Percentiles rank a stretch among this genome's conserved stretches.
These are phyloP conservation scores for Stentor coeruleus DNA, from an alignment of 73 alveolate species.

Conservation along the genomic window DNA sequence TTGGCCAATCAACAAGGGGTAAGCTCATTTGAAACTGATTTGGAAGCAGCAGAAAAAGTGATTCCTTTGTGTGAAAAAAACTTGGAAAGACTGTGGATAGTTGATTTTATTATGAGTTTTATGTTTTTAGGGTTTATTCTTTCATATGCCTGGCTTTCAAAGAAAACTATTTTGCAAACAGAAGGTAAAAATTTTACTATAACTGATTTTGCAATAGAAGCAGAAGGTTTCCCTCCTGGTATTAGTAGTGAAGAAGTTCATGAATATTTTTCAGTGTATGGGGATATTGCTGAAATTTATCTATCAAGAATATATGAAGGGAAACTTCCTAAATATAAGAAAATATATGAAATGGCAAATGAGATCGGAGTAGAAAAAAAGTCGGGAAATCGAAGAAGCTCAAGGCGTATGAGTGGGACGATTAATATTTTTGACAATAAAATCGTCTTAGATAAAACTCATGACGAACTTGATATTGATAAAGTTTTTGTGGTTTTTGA, in stretches of 20 bases:
- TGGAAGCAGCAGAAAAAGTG: background rate
- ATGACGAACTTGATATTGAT: background rate
- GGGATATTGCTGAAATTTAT: no score
- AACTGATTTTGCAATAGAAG: background rate
- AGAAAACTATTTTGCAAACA: no score
- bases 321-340: no score
- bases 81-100: background rate
- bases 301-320: no score
- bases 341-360: no score
- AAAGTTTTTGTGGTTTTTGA: background rate
- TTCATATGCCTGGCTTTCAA: background rate
- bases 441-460: background rate
- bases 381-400: no score
- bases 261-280: no score
- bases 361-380: no score
- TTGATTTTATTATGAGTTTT: background rate
- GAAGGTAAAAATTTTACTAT: background rate
- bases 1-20: conserved; percentile 27
- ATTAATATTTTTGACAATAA: background rate
- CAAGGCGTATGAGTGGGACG: no score
- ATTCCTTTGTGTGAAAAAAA: background rate
- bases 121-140: conserved; percentile 14
- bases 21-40: no score
- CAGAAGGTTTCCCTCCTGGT: no score
- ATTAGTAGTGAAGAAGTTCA: no score